Evolutionary conservation across 768 basidiomycete genomes (phyloP), one percentile per base, ranked within the genome.

Genomic region (Leccinum broughii): DNA sequence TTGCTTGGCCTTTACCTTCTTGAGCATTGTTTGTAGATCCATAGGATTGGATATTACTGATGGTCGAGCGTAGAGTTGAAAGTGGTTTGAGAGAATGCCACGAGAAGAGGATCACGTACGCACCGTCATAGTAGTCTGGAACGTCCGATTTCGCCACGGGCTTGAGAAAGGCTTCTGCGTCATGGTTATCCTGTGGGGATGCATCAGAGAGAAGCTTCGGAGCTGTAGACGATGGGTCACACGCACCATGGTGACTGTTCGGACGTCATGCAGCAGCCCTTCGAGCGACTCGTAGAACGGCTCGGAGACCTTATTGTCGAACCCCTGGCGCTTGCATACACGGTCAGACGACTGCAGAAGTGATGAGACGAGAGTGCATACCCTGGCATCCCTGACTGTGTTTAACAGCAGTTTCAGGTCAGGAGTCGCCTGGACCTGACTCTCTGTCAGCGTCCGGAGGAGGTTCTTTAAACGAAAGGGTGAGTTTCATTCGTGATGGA

Each of bases 241-340:
- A 80, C 81, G 66, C 68, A 88, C 87, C 75, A 88, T 83, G 20
- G 85, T 86, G 62, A 85, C 84, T 68, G 83, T 89, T 69, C 89
- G 89, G 63, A 99, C 82, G 80, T 99, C 97, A 39, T 78, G 77
- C 55, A 97, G 77, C 35, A 98, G 81, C 61, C 92, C 90, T 69
- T 99, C 97, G 54, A 98, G 81, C 0, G 92, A 92, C 63, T 98
- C 96, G 66, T 92, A 94, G 80, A 98, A 99, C 15, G 90, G 86
- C 70, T 97, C 95, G 15, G 88, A 82, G 20, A 88, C 80, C 72
- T 93, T 92, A 41, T 77, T 72, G 70, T 92, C 90, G 63, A 85
- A 77, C 51, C 73, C 72, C 68, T 78, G 76, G 58, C 77, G 66
- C 80, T 83, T 66, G 76, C 7, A n/a, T 0, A 48, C 39, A 69